Conservation (phyloP, 2,329 filamentous ascomycete genomes). For the Paecilomyces sp. region DNA sequence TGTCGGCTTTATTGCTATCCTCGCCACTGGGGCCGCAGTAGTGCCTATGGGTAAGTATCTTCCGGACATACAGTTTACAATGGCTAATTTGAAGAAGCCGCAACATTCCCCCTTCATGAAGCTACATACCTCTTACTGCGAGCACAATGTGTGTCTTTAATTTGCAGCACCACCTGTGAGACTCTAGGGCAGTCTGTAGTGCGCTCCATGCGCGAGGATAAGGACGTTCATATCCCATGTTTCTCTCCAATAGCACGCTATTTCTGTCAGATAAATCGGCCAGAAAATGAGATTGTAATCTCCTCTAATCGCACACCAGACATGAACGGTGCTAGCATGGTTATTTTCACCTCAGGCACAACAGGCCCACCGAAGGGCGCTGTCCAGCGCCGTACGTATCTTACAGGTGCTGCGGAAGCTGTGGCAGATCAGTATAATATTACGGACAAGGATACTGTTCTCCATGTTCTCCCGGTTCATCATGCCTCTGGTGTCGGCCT, state of each 20-base stretch:
- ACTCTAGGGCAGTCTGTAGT: too few relatives aligned
- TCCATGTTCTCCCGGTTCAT: slow-evolving; percentile 26
- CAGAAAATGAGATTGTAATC: slow-evolving; percentile 14
- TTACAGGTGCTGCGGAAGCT: slow-evolving; percentile 6
- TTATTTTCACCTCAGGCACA: slow-evolving; percentile 22
- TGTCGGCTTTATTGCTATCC: slow-evolving; percentile 26
- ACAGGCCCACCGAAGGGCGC: slow-evolving; percentile 19
- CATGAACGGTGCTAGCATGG: slow-evolving; percentile 22
- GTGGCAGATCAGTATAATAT: slow-evolving; percentile 20
- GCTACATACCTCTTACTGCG: too few relatives aligned
- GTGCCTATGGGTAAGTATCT: slow-evolving; percentile 23
- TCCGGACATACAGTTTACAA: background rate
- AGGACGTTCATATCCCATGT: background rate
- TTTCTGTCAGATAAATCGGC: slow-evolving; percentile 6
- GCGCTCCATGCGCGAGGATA: too few relatives aligned
- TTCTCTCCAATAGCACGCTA: slow-evolving; percentile 18
- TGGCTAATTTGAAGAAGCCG: background rate
- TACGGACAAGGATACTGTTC: slow-evolving; percentile 20
- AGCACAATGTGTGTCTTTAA: too few relatives aligned
- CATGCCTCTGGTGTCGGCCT: slow-evolving; percentile 20
- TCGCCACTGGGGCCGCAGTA: slow-evolving; percentile 25
- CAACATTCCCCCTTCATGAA: too few relatives aligned
- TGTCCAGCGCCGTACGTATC: slow-evolving; percentile 7
- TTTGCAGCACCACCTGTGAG: too few relatives aligned
- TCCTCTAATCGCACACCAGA: slow-evolving; percentile 21